These are phyloP conservation scores for Suillus bovinus DNA, from an alignment of 768 basidiomycete genomes.

Conservation along the genomic window DNA sequence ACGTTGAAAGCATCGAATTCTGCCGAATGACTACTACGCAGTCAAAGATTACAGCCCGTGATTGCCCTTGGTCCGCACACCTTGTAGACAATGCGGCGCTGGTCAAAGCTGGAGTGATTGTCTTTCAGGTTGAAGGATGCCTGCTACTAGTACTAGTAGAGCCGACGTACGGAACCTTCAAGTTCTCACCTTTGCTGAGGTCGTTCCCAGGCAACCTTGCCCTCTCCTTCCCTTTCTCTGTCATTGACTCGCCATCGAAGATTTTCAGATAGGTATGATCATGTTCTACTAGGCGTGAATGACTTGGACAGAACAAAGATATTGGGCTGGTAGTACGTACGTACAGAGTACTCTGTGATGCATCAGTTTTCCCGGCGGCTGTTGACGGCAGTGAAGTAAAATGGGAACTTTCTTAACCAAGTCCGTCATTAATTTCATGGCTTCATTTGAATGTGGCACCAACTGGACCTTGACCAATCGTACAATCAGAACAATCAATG, in stretches of 20 bases:
- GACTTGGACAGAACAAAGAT: neutral
- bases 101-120: neutral
- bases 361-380: constrained; percentile 5
- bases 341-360: neutral
- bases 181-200: neutral
- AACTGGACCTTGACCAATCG: constrained; percentile 4
- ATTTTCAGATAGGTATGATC: neutral
- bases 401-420: constrained; percentile 4
- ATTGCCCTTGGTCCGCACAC: neutral
- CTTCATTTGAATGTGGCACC: neutral
- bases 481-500: neutral
- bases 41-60: no score
- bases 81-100: neutral
- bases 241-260: neutral
- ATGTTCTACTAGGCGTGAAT: neutral
- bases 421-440: neutral
- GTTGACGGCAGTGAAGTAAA: constrained; percentile 8
- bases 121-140: neutral
- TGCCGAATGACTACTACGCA: neutral
- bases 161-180: neutral
- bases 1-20: neutral
- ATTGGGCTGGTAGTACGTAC: neutral
- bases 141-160: neutral
- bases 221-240: neutral
- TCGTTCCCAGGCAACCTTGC: neutral